Evolutionary conservation across 495 filamentous ascomycete species (phyloP).

Genomic region (Annulohypoxylon nitens): DNA sequence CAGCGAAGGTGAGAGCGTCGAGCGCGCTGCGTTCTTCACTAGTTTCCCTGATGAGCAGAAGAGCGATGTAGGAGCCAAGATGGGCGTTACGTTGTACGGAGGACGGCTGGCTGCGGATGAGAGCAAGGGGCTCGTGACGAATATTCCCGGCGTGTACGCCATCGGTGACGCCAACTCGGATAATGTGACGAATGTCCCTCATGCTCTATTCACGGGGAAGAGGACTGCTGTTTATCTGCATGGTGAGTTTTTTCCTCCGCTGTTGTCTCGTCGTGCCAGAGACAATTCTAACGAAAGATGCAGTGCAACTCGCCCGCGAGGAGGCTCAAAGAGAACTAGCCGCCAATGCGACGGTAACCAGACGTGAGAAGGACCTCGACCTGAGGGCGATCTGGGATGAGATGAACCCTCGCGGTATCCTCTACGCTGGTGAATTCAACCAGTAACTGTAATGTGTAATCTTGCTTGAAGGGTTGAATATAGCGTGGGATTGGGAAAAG

Average conservation of each 20-base stretch:
- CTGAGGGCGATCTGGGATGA: slow-evolving; percentile 45
- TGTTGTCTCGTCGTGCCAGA: background rate
- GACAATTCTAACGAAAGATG: slow-evolving; percentile 12
- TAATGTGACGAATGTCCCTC: slow-evolving; percentile 69
- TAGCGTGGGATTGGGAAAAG: background rate
- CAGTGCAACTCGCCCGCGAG: slow-evolving; percentile 49
- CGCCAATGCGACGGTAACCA: slow-evolving; percentile 30
- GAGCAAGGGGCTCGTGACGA: slow-evolving; percentile 58
- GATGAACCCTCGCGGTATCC: slow-evolving; percentile 47
- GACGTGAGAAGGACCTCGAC: slow-evolving; percentile 41
- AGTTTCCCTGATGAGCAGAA: slow-evolving; percentile 63
- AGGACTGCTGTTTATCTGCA: slow-evolving; percentile 68
- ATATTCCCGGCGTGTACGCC: slow-evolving; percentile 64
- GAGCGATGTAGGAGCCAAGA: slow-evolving; percentile 51
- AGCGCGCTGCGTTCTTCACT: slow-evolving; percentile 64
- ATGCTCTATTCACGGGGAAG: slow-evolving; percentile 71
- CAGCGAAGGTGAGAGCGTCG: slow-evolving; percentile 56
- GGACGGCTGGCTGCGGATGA: slow-evolving; percentile 61
- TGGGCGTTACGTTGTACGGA: slow-evolving; percentile 60
- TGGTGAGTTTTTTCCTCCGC: slow-evolving; percentile 55
- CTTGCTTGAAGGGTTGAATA: background rate
- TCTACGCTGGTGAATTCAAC: slow-evolving; percentile 48
- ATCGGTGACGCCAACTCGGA: slow-evolving; percentile 70
- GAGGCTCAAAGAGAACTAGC: slow-evolving; percentile 41
- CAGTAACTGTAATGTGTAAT: slow-evolving; percentile 36